Base-by-base conservation (phyloP, 108 stramenopile genomes). In the Parietichytrium sp. region DNA sequence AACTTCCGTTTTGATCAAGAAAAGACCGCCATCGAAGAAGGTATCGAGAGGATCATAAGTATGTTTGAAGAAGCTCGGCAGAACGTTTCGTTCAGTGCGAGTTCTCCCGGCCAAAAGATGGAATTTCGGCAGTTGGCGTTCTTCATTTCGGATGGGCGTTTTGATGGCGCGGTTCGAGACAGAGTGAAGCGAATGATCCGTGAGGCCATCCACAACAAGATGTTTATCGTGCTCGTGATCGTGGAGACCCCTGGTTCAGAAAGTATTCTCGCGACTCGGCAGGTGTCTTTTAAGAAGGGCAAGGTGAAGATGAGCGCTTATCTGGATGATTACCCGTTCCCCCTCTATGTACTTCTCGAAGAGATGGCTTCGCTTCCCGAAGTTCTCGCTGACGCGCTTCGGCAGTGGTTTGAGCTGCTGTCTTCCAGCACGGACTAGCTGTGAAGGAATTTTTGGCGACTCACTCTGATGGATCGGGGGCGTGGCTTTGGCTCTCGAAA, bases 261-360 rank as follows among this genome's bases (percentile, higher is more conserved):
- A 45, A 95, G 93, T 80, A 96, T 99, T 47, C 83, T 97, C 79
- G 90, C 95, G 79, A 98, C 96, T 91, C 93, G 95, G 80, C 92
- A 94, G 80, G 96, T 97, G 1, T 86, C 88, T 23, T 98, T 96
- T 84, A 92, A 89, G n/a, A 90, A 93, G 29, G 95, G 95, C 12
- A 94, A 94, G 54, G 92, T 96, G 10, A 87, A 93, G 48, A 89
- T 95, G 49, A 95, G 87, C 80, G 83, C 87, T 27, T 99, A 98
- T 90, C 93, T 99, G 27, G 98, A 98, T 51, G 96, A 95, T 81
- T 99, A 95, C 82, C 98, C 98, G 3, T 98, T 99, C 80, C 97
- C 97, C 3, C 96, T 95, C 84, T 99, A 99, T 85, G 88, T 98
- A 51, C 80, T 97, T 16, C 86, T 98, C 29, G 91, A 91, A 10